These are phyloP conservation scores for Holtermannia corniformis DNA, from an alignment of 768 basidiomycete genomes.

Conservation along the genomic window DNA sequence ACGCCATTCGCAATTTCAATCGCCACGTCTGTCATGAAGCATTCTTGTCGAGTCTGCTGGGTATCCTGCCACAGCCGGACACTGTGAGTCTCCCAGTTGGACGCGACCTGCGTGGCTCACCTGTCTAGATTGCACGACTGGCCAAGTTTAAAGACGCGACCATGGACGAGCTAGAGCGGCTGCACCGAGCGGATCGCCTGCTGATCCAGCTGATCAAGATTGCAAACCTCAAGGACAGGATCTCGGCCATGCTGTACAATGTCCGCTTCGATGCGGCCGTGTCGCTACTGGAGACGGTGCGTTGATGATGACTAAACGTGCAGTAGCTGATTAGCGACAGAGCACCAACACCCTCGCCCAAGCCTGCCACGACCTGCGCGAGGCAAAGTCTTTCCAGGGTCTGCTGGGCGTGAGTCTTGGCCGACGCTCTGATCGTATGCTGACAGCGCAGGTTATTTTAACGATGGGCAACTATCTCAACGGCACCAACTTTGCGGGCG, in stretches of 20 bases:
- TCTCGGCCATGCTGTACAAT: slow-evolving; percentile 93
- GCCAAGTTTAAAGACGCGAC: slow-evolving; percentile 48
- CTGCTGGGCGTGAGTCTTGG: slow-evolving; percentile 50
- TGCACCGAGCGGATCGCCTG: slow-evolving; percentile 91
- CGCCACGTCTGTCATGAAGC: slow-evolving; percentile 73
- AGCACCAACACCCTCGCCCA: slow-evolving; percentile 70
- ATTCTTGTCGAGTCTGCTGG: slow-evolving; percentile 80
- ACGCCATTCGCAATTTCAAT: slow-evolving; percentile 75
- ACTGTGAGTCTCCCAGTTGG: slow-evolving; percentile 51
- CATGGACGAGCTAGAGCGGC: slow-evolving; percentile 67
- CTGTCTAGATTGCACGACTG: slow-evolving; percentile 7
- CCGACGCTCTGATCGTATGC: not conserved
- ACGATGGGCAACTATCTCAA: slow-evolving; percentile 98
- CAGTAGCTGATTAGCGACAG: slow-evolving; percentile 43
- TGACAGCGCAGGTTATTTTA: slow-evolving; percentile 60
- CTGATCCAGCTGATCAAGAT: slow-evolving; percentile 97
- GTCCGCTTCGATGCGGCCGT: slow-evolving; percentile 78
- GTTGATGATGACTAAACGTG: slow-evolving; percentile 18
- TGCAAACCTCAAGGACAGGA: slow-evolving; percentile 71
- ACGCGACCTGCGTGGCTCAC: not conserved
- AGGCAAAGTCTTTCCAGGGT: slow-evolving; percentile 82
- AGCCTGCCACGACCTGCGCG: slow-evolving; percentile 66
- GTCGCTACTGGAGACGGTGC: slow-evolving; percentile 68
- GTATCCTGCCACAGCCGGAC: slow-evolving; percentile 81
- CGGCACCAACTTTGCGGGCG: slow-evolving; percentile 87